Evolutionary conservation across 495 filamentous ascomycete genomes (phyloP), one percentile per base, ranked within the genome.

Genomic region (Penicillium herquei): DNA sequence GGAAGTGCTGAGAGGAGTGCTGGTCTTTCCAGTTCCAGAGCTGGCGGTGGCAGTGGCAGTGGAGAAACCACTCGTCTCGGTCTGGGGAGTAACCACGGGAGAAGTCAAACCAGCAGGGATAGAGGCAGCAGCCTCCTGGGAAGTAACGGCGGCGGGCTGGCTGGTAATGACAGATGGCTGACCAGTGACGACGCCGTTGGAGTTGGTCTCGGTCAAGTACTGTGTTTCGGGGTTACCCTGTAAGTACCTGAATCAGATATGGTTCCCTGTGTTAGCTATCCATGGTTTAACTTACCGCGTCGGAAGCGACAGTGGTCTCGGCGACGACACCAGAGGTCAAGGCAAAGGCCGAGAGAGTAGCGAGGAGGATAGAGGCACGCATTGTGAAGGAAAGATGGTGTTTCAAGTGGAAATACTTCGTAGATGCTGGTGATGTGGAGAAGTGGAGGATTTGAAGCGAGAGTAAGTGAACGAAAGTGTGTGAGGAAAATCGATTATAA

Each of bases 181-280:
- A 65, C 81, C 80, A 44, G 83, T 86, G 34, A 84, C 74, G 26
- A 83, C 80, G 58, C 81, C 79, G 30, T 71, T 66, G 44, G 81
- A 80, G 74, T 84, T 78, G 58, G 81, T 83, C 70, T 77, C 40
- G 33, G 71, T 74, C 39, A 79, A 67, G 60, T 67, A 79, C 16
- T 69, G 55, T 37, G 77, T 80, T 46, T 62, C 66, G 6, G 73
- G 73, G 73, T 79, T 78, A 44, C 12, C 21, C 44, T 42, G 16
- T 52, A 44, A 33, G 40, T 39, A 33, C 42, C 21, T 5, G 10
- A 21, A 6, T 37, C 31, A 32, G 34, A 26, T 30, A 11, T 16
- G 40, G 31, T 14, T 47, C 16, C 13, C 43, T 46, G 11, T 7
- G 6, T 46, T 31, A 14, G 11, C 21, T n/a, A 14, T 32, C 11